phyloP scores from a whole-genome alignment of 805 yeast genomes.

The Candida cerambycidarum region DNA sequence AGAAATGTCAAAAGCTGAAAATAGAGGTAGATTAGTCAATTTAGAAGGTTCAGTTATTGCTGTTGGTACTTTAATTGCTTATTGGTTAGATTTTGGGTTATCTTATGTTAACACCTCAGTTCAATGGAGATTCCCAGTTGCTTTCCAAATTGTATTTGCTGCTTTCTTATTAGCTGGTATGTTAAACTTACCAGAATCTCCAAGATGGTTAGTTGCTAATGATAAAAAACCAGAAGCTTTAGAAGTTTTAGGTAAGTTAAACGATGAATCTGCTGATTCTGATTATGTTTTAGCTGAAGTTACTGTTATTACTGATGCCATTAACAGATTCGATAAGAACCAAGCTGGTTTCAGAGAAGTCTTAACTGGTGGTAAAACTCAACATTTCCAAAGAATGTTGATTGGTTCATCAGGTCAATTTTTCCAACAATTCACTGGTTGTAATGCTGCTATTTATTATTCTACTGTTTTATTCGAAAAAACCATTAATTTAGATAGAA shows the following conservation, averaged over 20 bases:
- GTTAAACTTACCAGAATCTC: constrained; percentile 62
- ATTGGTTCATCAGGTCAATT: constrained; percentile 78
- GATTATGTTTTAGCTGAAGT: constrained; percentile 44
- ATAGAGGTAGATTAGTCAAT: constrained; percentile 40
- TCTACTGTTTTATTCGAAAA: constrained; percentile 79
- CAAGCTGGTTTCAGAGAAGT: constrained; percentile 47
- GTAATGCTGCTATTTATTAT: constrained; percentile 87
- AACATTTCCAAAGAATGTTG: constrained; percentile 51
- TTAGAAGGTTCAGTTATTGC: constrained; percentile 58
- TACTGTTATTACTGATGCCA: constrained; percentile 49
- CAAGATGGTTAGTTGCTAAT: constrained; percentile 65
- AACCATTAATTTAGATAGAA: constrained; percentile 52
- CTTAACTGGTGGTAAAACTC: constrained; percentile 54
- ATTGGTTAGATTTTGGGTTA: constrained; percentile 62
- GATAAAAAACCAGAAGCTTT: constrained; percentile 35
- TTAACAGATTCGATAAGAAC: constrained; percentile 46
- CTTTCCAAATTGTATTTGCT: constrained; percentile 64
- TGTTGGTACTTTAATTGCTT: constrained; percentile 69
- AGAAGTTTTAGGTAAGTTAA: constrained; percentile 39
- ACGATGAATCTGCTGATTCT: constrained; percentile 35
- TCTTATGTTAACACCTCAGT: constrained; percentile 54
- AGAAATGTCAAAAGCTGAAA: constrained; percentile 44
- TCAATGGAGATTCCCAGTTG: constrained; percentile 49
- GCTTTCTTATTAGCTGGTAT: constrained; percentile 38
- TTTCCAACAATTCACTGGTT: constrained; percentile 88